These are phyloP conservation scores for Fereydounia khargensis DNA, from an alignment of 1,284 basidiomycete genomes.

Conservation along the genomic window DNA sequence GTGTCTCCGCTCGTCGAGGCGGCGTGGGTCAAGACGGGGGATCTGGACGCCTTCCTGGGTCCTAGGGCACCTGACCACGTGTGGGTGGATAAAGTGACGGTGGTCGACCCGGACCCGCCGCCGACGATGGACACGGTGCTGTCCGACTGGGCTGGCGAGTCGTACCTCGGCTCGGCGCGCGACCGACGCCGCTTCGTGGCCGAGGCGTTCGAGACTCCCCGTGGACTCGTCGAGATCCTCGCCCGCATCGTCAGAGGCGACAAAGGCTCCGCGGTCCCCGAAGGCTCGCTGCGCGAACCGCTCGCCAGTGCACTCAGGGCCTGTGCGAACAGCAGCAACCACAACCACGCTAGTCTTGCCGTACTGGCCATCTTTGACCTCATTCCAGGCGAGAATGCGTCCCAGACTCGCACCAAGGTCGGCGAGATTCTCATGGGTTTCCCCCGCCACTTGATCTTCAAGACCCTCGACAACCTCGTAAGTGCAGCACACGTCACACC, in stretches of 20 bases:
- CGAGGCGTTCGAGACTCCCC: conserved; percentile 60
- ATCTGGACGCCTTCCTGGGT: conserved; percentile 84
- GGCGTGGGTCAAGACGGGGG: conserved; percentile 90
- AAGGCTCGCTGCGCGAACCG: background rate
- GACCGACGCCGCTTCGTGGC: conserved; percentile 83
- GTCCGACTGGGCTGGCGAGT: conserved; percentile 80
- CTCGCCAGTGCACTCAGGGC: background rate
- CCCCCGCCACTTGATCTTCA: background rate
- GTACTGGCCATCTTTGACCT: background rate
- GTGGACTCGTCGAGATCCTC: background rate
- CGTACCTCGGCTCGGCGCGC: conserved; percentile 69
- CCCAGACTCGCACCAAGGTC: background rate
- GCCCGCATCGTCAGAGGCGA: background rate
- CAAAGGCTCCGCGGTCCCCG: background rate
- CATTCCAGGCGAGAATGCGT: background rate
- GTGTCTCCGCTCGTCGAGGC: conserved; percentile 77
- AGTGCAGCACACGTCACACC: background rate
- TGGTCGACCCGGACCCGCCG: conserved; percentile 91
- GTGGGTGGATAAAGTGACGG: conserved; percentile 88
- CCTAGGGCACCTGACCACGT: conserved; percentile 56
- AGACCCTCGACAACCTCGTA: background rate
- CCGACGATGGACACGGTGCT: conserved; percentile 86
- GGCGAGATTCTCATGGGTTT: background rate
- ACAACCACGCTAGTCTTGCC: background rate
- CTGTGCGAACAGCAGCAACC: background rate